These are phyloP conservation scores for Camelina hispida DNA, from an alignment of 345 rosid genomes.

Conservation along the genomic window DNA sequence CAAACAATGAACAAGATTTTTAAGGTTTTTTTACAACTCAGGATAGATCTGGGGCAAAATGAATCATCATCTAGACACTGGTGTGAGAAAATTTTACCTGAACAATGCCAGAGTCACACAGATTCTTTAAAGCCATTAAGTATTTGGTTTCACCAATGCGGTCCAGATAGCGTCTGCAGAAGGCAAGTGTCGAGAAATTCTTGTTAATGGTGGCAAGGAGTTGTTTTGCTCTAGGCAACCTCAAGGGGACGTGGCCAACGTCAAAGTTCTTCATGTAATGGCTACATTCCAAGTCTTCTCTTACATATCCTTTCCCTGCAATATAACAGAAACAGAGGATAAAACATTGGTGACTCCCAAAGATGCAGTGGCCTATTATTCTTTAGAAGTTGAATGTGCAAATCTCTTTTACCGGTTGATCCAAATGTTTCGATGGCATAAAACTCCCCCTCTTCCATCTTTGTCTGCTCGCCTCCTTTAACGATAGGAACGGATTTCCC, in stretches of 20 bases:
- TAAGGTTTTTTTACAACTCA: not conserved
- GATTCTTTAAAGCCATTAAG: constrained; percentile 90
- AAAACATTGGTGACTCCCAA: not conserved
- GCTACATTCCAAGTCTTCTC: constrained; percentile 95
- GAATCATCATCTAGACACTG: not conserved
- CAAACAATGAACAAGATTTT: not conserved
- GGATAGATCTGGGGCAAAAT: not conserved
- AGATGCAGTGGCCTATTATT: constrained; percentile 17
- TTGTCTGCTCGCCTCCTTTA: constrained; percentile 97
- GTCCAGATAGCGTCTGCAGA: constrained; percentile 92
- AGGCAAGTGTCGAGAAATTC: constrained; percentile 91
- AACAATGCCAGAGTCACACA: constrained; percentile 85
- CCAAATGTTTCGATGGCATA: constrained; percentile 94
- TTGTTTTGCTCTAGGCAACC: constrained; percentile 93
- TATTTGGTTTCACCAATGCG: constrained; percentile 93
- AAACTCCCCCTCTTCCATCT: constrained; percentile 98
- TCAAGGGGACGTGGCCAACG: constrained; percentile 74
- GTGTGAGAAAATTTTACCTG: constrained; percentile 58
- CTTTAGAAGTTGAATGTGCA: not conserved
- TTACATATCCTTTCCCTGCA: constrained; percentile 88
- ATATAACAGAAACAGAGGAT: constrained; percentile 5
- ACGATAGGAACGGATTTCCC: constrained; percentile 95
- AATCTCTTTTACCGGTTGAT: constrained; percentile 68
- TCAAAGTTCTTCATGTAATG: constrained; percentile 94
- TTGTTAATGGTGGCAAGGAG: constrained; percentile 91